These are phyloP conservation scores for Blastobotrys aristatus DNA, from an alignment of 1,139 yeast species.

Conservation along the genomic window DNA sequence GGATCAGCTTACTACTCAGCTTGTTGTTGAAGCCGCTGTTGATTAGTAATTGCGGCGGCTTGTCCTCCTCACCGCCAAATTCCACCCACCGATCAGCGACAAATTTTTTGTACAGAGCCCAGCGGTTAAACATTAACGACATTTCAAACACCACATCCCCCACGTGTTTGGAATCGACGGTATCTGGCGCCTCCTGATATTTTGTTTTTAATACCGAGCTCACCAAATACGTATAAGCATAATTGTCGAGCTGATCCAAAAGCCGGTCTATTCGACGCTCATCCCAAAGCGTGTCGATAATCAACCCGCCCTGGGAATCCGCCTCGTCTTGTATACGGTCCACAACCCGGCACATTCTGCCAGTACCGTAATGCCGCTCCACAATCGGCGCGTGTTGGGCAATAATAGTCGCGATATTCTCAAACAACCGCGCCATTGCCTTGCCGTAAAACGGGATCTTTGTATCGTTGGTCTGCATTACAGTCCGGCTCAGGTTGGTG, in stretches of 20 bases:
- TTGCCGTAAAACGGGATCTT: slow-evolving; percentile 50
- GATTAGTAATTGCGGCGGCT: slow-evolving; percentile 39
- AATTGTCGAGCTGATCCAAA: slow-evolving; percentile 52
- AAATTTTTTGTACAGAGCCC: slow-evolving; percentile 81
- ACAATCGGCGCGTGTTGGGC: slow-evolving; percentile 83
- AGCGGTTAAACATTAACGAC: slow-evolving; percentile 71
- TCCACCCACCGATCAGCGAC: slow-evolving; percentile 61
- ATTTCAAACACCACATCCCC: slow-evolving; percentile 62
- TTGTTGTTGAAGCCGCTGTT: slow-evolving; percentile 62
- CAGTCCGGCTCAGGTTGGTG: slow-evolving; percentile 65
- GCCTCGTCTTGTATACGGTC: slow-evolving; percentile 77
- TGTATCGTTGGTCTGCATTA: slow-evolving; percentile 39
- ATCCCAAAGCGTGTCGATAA: slow-evolving; percentile 82
- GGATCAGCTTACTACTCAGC: slow-evolving; percentile 48
- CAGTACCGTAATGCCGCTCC: slow-evolving; percentile 60
- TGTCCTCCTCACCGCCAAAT: slow-evolving; percentile 24
- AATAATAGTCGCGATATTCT: slow-evolving; percentile 77
- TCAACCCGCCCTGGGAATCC: slow-evolving; percentile 84
- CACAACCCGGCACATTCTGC: slow-evolving; percentile 63
- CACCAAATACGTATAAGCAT: slow-evolving; percentile 45
- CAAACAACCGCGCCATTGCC: slow-evolving; percentile 71
- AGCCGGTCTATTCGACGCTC: slow-evolving; percentile 54
- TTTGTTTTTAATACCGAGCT: slow-evolving; percentile 27
- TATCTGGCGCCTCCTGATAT: slow-evolving; percentile 24
- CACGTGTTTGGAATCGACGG: slow-evolving; percentile 46